phyloP scores from a whole-genome alignment of 208 protist genomes.

The Leishmania tropica region DNA sequence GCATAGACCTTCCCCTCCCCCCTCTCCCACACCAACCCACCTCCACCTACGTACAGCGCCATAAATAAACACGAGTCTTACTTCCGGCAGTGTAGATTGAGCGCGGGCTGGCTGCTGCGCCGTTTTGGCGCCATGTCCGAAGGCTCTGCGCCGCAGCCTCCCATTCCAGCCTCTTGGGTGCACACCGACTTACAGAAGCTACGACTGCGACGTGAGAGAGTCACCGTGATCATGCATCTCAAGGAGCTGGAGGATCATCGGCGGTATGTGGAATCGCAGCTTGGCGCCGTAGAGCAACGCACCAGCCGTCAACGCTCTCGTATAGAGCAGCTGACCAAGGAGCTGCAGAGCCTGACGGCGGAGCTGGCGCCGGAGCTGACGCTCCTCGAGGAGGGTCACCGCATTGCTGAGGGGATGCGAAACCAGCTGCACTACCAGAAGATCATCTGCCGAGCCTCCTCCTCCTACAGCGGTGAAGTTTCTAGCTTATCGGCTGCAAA shows the following conservation, averaged over 20 bases:
- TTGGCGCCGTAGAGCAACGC: conserved; percentile 14
- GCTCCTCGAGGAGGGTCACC: conserved; percentile 21
- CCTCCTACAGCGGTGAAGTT: neutral
- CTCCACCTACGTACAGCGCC: neutral
- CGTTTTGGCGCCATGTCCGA: neutral
- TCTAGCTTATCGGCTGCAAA: neutral
- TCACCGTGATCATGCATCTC: conserved; percentile 21
- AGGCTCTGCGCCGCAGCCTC: neutral
- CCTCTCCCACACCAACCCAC: neutral
- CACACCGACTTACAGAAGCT: conserved; percentile 65
- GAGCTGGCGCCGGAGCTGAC: conserved; percentile 16
- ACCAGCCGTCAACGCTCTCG: conserved; percentile 4
- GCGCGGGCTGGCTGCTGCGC: neutral
- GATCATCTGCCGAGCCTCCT: conserved; percentile 4
- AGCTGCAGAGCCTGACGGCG: conserved; percentile 17
- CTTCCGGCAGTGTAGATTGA: neutral
- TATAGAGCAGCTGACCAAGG: conserved; percentile 24
- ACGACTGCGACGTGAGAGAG: conserved; percentile 24
- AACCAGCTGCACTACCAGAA: conserved; percentile 40
- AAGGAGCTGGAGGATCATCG: conserved; percentile 31
- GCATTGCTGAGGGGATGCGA: conserved; percentile 13
- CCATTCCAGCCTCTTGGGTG: conserved; percentile 50
- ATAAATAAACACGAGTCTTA: neutral
- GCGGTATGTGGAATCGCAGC: conserved; percentile 8
- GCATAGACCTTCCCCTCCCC: neutral